Base-by-base conservation (phyloP, 352 stramenopile species). In the Globisporangium megalacanthum region DNA sequence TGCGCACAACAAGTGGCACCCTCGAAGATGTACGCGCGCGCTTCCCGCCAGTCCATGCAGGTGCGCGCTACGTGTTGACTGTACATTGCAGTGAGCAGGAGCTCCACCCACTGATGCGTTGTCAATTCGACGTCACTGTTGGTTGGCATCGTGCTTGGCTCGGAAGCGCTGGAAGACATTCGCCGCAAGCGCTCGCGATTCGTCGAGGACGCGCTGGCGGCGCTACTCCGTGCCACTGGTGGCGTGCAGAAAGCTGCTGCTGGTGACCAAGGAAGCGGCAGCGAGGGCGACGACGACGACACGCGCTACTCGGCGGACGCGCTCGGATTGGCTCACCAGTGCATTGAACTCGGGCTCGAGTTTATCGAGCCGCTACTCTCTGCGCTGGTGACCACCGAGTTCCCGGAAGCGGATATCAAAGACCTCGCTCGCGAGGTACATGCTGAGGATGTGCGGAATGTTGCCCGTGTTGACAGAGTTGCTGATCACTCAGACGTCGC, bases 151-250 rank as follows among this genome's bases (percentile, higher is more conserved):
- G 13, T 46, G 11, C 47, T 54, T 39, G 33, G 45, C 36, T 31
- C 19, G 44, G 14, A 41, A 89, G 79, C 79, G 19, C 62, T 92
- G 17, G 56, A 14, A 1, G 69, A 83, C 36, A 82, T 92, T 31
- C 15, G 63, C 6, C 73, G 77, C 42, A 92, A 92, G 56, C 73
- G 74, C 39, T 89, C 79, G 54, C 68, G 68, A 33, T 89, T 92
- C 55, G 59, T 89, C 25, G 79, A 89, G 65, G 79, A 88, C 62
- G 60, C 75, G 13, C 80, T 83, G 55, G 70, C 72, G 1, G 61
- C 64, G 11, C 75, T 89, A 36, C 50, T 87, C n/a, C 69, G 65
- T 6, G 62, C 60, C 22, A 52, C 73, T 5, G 69, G 15, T 37
- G 52, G 54, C 36, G 17, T 62, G 54, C 51, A 31, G 54, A 3